phyloP scores from a whole-genome alignment of 2,329 filamentous ascomycete species.

The Calonectria honghensis region DNA sequence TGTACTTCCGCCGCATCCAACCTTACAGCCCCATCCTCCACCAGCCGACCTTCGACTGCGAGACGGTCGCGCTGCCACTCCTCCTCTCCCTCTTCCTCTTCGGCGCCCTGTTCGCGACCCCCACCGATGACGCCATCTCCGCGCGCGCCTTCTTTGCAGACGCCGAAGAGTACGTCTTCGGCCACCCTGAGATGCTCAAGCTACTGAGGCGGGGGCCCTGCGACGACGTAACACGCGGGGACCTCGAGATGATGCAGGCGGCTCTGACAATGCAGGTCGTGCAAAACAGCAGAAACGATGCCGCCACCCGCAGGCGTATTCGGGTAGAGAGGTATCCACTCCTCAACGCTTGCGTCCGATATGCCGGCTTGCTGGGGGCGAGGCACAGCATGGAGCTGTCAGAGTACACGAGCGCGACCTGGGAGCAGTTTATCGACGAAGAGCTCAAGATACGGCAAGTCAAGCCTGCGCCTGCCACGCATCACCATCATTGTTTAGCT shows the following conservation, averaged over 20 bases:
- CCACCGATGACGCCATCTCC: slow-evolving; percentile 35
- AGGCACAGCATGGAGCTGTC: slow-evolving; percentile 21
- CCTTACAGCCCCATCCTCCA: slow-evolving; percentile 39
- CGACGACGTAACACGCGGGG: not conserved
- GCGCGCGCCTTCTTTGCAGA: slow-evolving; percentile 29
- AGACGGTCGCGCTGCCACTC: slow-evolving; percentile 30
- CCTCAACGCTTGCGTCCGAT: slow-evolving; percentile 22
- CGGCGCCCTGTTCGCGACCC: slow-evolving; percentile 33
- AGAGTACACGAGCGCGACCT: slow-evolving; percentile 21
- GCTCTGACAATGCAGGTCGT: slow-evolving; percentile 29
- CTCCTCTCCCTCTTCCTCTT: slow-evolving; percentile 30
- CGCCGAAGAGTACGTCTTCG: slow-evolving; percentile 39
- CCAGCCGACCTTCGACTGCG: slow-evolving; percentile 28
- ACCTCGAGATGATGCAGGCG: slow-evolving; percentile 35
- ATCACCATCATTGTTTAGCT: not conserved
- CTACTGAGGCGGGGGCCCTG: not conserved
- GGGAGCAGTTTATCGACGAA: slow-evolving; percentile 32
- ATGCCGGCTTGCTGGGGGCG: slow-evolving; percentile 21
- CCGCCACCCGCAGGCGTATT: slow-evolving; percentile 18
- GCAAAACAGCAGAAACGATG: slow-evolving; percentile 35
- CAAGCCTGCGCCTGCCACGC: not conserved
- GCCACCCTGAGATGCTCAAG: not conserved
- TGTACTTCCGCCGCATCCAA: slow-evolving; percentile 30
- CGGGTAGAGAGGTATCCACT: slow-evolving; percentile 26
- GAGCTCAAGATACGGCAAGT: slow-evolving; percentile 36